These are phyloP conservation scores for Primulina tabacum DNA, from an alignment of 257 asterid species.

Conservation along the genomic window DNA sequence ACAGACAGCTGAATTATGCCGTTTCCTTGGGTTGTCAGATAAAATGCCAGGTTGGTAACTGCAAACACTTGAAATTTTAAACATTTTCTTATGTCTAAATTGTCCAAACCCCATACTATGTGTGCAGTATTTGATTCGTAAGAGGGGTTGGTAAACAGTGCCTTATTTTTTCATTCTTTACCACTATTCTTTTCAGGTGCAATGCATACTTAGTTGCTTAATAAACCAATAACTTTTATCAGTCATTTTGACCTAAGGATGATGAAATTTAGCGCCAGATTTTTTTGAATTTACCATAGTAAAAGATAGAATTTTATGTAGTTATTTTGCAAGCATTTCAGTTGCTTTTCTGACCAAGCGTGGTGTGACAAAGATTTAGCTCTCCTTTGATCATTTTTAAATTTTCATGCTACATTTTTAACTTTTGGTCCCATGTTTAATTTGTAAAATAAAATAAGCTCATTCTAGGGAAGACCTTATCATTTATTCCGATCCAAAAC, in stretches of 20 bases:
- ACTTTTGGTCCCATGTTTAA: not conserved
- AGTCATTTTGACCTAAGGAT: not conserved
- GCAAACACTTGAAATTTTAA: conserved; percentile 6
- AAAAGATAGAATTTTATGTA: not conserved
- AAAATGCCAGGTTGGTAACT: conserved; percentile 85
- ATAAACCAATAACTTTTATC: not conserved
- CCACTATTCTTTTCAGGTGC: conserved; percentile 5
- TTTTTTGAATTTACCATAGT: not conserved
- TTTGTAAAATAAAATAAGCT: not conserved
- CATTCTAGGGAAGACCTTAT: not conserved
- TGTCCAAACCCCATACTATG: not conserved
- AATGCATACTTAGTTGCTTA: not conserved
- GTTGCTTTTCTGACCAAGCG: not conserved
- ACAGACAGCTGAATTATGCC: conserved; percentile 95
- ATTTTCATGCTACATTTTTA: not conserved
- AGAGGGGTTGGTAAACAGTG: not conserved
- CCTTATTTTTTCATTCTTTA: too few relatives aligned
- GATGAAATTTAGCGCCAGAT: not conserved
- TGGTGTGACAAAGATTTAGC: not conserved
- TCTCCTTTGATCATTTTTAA: not conserved
- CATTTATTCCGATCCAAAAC: not conserved
- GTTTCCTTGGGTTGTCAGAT: conserved; percentile 83
- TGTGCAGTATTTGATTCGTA: not conserved
- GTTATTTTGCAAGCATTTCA: not conserved
- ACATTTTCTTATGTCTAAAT: conserved; percentile 1